Base-by-base conservation (phyloP, 2,329 filamentous ascomycete species). In the Xylaria multiplex region DNA sequence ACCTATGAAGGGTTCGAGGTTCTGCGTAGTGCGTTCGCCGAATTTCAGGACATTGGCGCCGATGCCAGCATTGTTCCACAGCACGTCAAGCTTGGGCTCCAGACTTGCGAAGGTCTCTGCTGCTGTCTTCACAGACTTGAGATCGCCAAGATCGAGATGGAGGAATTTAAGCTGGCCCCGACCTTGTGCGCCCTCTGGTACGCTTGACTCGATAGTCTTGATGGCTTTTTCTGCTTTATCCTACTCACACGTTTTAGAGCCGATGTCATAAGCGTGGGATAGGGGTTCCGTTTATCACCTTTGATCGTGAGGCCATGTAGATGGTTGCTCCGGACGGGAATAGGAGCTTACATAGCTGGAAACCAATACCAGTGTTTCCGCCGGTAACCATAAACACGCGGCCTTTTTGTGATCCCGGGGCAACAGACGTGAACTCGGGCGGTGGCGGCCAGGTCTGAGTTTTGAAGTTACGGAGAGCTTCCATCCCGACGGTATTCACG, bases 311-410 rank as follows among this genome's bases (percentile, higher is more conserved):
- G 8, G 84, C 83, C 58, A 88, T 75, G 72, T 88, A 88, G 9
- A 88, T 79, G 0, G 80, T 87, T 22, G 78, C 86, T 22, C 85
- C 83, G 3, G 79, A 81, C 0, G 74, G 72, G 71, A 87, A 88
- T 4, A 89, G 79, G 1, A 88, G 81, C 59, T 81, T 81, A 62
- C 77, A 77, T 3, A 88, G 77, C 70, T 87, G 84, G 37, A 81
- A 78, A 2, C 85, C 86, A 5, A 86, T 78, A 27, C 78, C 78
- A 1, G 73, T 65, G 43, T 76, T 79, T 0, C 76, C 77, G 0
- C 78, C 77, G 0, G 85, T 88, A 8, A 88, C 80, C 45, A 89
- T 82, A 49, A 79, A 79, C 1, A 80, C 76, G 27, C 71, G 71
- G 5, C 72, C 76, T 13, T 65, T 49, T 37, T 78, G 75, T 2